Evolutionary conservation across 129 eudicot genomes (phyloP).

Genomic region (Saussurea involucrata): DNA sequence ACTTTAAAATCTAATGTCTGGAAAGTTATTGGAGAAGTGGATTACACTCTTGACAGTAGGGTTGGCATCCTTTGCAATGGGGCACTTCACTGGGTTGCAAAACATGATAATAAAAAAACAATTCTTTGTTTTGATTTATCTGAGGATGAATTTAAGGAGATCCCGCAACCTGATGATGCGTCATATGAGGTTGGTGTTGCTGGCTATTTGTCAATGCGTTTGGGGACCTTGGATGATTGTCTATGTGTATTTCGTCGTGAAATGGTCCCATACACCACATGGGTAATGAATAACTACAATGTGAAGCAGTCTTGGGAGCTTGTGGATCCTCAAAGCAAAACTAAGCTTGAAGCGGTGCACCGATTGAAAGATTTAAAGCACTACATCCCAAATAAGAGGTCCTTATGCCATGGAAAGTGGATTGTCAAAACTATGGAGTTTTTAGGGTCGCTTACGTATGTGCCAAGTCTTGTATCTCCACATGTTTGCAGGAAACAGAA

Average conservation of each 20-base stretch:
- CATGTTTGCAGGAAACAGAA: background rate
- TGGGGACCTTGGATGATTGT: background rate
- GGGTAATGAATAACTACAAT: background rate
- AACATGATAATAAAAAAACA: background rate
- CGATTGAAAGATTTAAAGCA: conserved; percentile 2
- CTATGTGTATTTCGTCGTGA: background rate
- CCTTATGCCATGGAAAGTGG: background rate
- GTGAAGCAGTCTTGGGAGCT: conserved; percentile 3
- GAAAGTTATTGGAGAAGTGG: background rate
- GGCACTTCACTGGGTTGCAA: background rate
- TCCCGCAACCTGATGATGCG: background rate
- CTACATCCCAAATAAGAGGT: background rate
- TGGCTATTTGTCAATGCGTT: background rate
- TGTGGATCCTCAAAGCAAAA: background rate
- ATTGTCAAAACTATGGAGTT: background rate
- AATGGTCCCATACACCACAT: background rate
- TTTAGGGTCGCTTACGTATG: background rate
- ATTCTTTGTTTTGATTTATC: conserved; percentile 1
- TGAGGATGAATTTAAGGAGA: background rate
- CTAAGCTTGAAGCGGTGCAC: background rate
- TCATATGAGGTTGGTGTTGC: background rate
- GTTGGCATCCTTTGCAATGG: background rate
- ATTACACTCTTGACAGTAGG: background rate
- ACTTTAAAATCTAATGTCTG: background rate
- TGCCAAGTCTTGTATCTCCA: conserved; percentile 2